Conservation (phyloP, 495 filamentous ascomycete genomes). For the Annulohypoxylon stygium region DNA sequence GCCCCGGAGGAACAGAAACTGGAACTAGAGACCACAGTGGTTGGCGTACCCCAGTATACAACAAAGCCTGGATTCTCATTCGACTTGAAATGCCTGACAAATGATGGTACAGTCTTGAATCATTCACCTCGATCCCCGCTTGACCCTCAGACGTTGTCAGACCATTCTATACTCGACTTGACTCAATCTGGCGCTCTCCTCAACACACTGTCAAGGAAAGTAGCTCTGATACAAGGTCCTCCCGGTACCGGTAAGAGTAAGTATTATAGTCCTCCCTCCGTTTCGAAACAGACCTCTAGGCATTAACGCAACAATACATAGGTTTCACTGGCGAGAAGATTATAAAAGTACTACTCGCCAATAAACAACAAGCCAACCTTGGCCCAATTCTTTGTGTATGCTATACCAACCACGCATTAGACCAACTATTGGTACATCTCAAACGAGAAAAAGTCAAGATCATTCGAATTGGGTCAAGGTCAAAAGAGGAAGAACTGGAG, state of each 20-base stretch:
- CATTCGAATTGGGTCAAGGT: slow-evolving; percentile 76
- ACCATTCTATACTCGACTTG: slow-evolving; percentile 66
- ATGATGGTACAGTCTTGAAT: slow-evolving; percentile 51
- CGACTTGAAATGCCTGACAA: slow-evolving; percentile 63
- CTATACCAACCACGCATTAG: slow-evolving; percentile 81
- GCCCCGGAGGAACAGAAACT: slow-evolving; percentile 54
- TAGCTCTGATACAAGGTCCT: slow-evolving; percentile 82
- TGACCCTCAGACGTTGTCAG: slow-evolving; percentile 57
- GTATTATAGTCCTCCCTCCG: neutral
- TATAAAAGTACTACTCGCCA: slow-evolving; percentile 72
- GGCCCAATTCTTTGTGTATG: slow-evolving; percentile 76
- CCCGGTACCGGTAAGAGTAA: slow-evolving; percentile 82
- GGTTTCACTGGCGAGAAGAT: slow-evolving; percentile 55
- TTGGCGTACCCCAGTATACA: slow-evolving; percentile 69
- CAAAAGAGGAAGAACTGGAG: slow-evolving; percentile 69
- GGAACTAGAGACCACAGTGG: slow-evolving; percentile 23
- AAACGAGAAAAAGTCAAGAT: slow-evolving; percentile 69
- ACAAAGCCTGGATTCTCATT: slow-evolving; percentile 64
- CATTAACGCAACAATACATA: slow-evolving; percentile 42
- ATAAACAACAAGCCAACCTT: slow-evolving; percentile 61
- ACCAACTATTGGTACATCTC: slow-evolving; percentile 78
- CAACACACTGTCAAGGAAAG: slow-evolving; percentile 63
- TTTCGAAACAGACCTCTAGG: neutral
- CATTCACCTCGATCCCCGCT: slow-evolving; percentile 56
- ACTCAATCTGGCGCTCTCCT: slow-evolving; percentile 71